Evolutionary conservation across 1,139 yeast species (phyloP).

Genomic region (Saccharomyces hybrid): DNA sequence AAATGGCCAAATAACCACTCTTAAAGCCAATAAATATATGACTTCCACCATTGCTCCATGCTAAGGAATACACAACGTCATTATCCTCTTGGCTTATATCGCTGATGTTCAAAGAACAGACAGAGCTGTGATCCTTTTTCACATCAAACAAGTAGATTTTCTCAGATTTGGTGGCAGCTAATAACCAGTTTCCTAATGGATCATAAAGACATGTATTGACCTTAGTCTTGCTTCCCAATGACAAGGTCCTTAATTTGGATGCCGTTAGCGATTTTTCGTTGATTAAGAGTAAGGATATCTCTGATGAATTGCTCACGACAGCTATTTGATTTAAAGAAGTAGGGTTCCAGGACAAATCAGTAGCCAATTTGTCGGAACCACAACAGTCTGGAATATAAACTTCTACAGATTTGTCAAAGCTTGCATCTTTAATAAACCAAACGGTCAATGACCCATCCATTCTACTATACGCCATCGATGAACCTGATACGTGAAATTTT

Average conservation of each 20-base stretch:
- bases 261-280: conserved; percentile 33
- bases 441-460: conserved; percentile 28
- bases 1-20: conserved; percentile 29
- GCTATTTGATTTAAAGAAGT: conserved; percentile 44
- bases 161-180: conserved; percentile 38
- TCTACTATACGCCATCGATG: conserved; percentile 23
- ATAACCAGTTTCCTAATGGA: conserved; percentile 41
- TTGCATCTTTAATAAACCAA: conserved; percentile 29
- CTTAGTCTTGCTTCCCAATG: conserved; percentile 31
- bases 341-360: conserved; percentile 56
- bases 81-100: conserved; percentile 5
- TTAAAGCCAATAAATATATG: conserved; percentile 28
- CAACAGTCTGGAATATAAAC: conserved; percentile 35
- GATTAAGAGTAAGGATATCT: conserved; percentile 50
- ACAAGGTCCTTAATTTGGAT: conserved; percentile 31
- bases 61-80: conserved; percentile 14
- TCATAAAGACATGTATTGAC: conserved; percentile 42
- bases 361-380: conserved; percentile 43
- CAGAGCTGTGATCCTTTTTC: conserved; percentile 14
- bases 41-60: conserved; percentile 32
- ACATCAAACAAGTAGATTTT: conserved; percentile 25
- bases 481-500: conserved; percentile 25
- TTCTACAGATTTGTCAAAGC: conserved; percentile 11
- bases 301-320: conserved; percentile 50
- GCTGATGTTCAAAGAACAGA: conserved; percentile 10